Base-by-base conservation (phyloP, 2,329 filamentous ascomycete species). In the Aspergillus glaucus region DNA sequence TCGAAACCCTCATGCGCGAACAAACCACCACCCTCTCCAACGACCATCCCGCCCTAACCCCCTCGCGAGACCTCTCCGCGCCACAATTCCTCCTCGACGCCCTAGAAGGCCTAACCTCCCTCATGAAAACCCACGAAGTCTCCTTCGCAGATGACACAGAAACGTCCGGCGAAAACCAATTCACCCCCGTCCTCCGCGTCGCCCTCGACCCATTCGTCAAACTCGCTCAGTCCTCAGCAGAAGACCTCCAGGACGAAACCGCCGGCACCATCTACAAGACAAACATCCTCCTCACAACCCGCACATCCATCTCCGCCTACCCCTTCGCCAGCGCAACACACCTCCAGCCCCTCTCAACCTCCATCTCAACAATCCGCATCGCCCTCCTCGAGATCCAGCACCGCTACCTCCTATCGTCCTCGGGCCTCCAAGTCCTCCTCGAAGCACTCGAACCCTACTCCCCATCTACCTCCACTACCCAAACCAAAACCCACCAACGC, bases 61-160 rank as follows among this genome's bases (percentile, higher is more conserved):
- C 84, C 2, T 83, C 89, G 1, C 70, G 79, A n/a, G 84, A 95
- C 61, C 76, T 95, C 2, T 82, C 81, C 0, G 82, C 87, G 0
- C 92, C 92, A 0, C 79, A 85, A 14, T 96, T 96, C 68, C 72
- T 97, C 0, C 75, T 83, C 34, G 87, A 94, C 48, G 85, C 89
- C 5, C 75, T 98, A 1, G 84, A 89, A 55, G 86, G 87, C 56
- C 75, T 98, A 7, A 80, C 78, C 32, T 78, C 82, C 5, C 84
- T 97, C 45, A 87, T 95, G 76, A 87, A 86, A 63, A 93, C 87
- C 17, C 92, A 91, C 62, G 89, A 95, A 56, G 86, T 87, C 1
- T 95, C 91, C 0, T 74, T 93, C 21, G 80, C 63, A 15, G 66
- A 65, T 3, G 58, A 62, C 7, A 34, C 53, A 24, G 50, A 84